Conservation (phyloP, 495 filamentous ascomycete species). For the Glarea lozoyensis region DNA sequence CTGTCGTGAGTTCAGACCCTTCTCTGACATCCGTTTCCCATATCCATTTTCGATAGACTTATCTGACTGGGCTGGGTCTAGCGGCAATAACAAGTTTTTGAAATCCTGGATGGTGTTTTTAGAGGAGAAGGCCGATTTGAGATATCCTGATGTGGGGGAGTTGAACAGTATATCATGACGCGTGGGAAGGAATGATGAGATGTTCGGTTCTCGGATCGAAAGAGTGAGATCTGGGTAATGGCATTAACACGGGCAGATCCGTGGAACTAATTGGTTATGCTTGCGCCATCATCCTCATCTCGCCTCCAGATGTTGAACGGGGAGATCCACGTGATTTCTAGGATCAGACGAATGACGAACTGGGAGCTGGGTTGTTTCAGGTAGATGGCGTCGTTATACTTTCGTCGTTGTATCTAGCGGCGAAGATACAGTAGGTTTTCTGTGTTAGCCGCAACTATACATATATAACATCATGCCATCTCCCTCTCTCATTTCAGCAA, state of each 20-base stretch:
- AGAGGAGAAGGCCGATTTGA: conserved; percentile 74
- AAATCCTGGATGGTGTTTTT: conserved; percentile 84
- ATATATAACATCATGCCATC: too few species aligned
- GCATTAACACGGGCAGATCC: too few species aligned
- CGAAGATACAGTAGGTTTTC: conserved; percentile 1
- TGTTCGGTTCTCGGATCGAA: not conserved
- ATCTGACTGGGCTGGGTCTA: too few species aligned
- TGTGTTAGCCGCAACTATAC: too few species aligned
- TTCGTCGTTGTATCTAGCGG: not conserved
- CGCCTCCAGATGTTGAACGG: conserved; percentile 2
- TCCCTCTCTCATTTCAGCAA: too few species aligned
- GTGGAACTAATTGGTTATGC: too few species aligned
- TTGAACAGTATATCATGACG: too few species aligned
- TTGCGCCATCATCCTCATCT: conserved; percentile 5
- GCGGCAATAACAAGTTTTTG: conserved; percentile 72
- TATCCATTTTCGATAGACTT: too few species aligned
- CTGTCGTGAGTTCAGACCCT: conserved; percentile 19
- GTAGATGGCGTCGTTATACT: too few species aligned
- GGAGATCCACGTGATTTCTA: conserved; percentile 6
- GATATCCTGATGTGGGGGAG: conserved; percentile 67
- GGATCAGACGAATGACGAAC: conserved; percentile 21
- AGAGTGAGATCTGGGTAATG: not conserved
- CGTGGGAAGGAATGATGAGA: too few species aligned
- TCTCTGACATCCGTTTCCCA: too few species aligned
- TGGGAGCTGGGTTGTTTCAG: conserved; percentile 14